phyloP scores from a whole-genome alignment of 148 eudicot species.

The Gaultheria prostrata region DNA sequence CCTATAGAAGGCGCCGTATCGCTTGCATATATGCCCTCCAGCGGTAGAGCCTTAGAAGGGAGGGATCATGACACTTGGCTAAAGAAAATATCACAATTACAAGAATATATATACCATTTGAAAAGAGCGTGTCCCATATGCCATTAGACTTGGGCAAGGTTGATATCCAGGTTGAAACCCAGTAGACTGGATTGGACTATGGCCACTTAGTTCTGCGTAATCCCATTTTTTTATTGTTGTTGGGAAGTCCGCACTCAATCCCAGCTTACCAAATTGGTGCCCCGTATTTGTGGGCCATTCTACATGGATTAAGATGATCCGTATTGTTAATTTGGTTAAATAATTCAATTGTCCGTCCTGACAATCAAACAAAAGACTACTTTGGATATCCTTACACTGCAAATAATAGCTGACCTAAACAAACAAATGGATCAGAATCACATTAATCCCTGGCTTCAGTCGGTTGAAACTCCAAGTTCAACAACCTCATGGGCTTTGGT shows the following conservation, averaged over 20 bases:
- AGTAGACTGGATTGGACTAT: not conserved
- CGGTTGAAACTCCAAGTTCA: not conserved
- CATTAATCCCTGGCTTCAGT: not conserved
- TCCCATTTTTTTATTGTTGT: not conserved
- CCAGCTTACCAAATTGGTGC: not conserved
- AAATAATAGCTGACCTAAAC: not conserved
- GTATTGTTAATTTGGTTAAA: not conserved
- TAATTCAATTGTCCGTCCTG: not conserved
- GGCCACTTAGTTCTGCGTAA: too few species aligned
- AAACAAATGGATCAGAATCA: not conserved
- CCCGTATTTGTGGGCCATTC: not conserved
- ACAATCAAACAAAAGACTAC: not conserved
- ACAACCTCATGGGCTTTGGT: not conserved
- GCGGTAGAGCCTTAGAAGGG: not conserved
- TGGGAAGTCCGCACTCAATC: not conserved
- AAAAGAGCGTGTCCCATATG: not conserved
- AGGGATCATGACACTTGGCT: not conserved
- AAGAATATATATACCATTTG: not conserved
- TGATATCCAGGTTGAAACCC: not conserved
- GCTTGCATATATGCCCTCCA: not conserved
- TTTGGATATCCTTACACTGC: not conserved
- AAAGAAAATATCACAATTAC: not conserved
- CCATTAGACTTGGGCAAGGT: not conserved
- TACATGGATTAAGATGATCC: not conserved
- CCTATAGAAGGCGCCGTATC: too few species aligned